Evolutionary conservation across 768 basidiomycete species (phyloP), one percentile per base, ranked within the genome.

Genomic region (Tephrocybe rancida): DNA sequence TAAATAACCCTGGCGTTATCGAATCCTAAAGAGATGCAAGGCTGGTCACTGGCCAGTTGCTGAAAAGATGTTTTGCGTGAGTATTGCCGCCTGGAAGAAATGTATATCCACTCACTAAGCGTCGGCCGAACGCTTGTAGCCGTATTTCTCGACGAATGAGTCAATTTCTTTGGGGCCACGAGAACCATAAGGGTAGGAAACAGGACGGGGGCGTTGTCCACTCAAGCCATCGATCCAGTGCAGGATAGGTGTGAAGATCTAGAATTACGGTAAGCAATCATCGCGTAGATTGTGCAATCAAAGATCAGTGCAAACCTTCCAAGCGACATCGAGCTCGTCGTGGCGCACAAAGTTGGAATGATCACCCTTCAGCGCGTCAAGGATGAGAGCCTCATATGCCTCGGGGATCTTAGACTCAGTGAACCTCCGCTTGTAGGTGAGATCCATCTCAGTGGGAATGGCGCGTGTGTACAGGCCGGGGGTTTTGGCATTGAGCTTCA

Each of bases 341-440:
- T 98, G 84, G 57, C 96, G 86, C 53, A 99, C 96, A 77, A 99
- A 99, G 78, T 99, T 99, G 24, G 94, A 96, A 73, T 98, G 95
- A 66, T 99, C 96, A n/a, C 96, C 96, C 68, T 88, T 91, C 71
- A 99, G 81, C 13, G 93, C 92, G 66, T 99, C 96, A 54, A 98
- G 79, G 66, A 99, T 95, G 55, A 99, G 85, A 9, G 89, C 88
- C 74, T 98, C 92, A 69, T 97, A 96, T 27, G 95, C 96, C 76
- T 97, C 96, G 26, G 97, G 97, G 57, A 99, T 98, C 71, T 88
- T 87, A 44, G 85, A 71, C 56, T 97, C 95, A 35, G 84, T 74
- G 78, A 98, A 99, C 41, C 97, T 86, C 52, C 89, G 81, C 83
- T 96, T 95, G 82, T 98, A 99, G 18, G 96, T 97, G 60, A 98